Base-by-base conservation (phyloP, 176 grass and related monocot genomes). In the Panicum miliaceum region DNA sequence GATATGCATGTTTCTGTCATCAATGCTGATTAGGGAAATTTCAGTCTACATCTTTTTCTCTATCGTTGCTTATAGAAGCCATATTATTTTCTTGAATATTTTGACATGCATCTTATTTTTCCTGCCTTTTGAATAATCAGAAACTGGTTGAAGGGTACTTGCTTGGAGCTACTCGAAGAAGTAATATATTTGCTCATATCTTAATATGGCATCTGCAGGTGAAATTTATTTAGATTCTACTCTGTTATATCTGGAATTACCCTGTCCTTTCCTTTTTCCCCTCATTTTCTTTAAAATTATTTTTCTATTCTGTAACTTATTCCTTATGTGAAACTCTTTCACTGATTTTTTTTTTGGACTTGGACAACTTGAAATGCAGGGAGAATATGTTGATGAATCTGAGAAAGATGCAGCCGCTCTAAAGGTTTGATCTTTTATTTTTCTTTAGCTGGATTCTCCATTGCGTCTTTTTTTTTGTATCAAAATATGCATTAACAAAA, bases 181-280 rank as follows among this genome's bases (percentile, higher is more conserved):
- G 96, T 86, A 96, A 96, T 84, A 92, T 96, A 85, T 99, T 99
- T 96, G 87, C 96, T 89, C 96, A 99, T 94, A 99, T 99, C 73
- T 89, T 99, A 80, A 99, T 99, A 90, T 99, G 93, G 96, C 90
- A 94, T 91, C 88, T 99, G 84, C 96, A 99, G 96, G 96, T 99
- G 45, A 81, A 90, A 60, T 82, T 85, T 82, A 66, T 73, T 78
- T 79, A 41, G 16, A 38, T 51, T 65, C 3, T 58, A 48, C 46
- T 79, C 68, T 84, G 23, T 67, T 74, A 57, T 77, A 50, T 47
- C 11, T 29, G 53, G 20, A 45, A 76, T 9, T 32, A 35, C 54
- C 20, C 38, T 63, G 23, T 56, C 77, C 45, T 73, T 16, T 72
- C 37, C 73, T 64, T 20, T 8, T 51, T 40, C 2, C 5, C 20